phyloP scores from a whole-genome alignment of 176 grass and related monocot species.

The Ensete glaucum region DNA sequence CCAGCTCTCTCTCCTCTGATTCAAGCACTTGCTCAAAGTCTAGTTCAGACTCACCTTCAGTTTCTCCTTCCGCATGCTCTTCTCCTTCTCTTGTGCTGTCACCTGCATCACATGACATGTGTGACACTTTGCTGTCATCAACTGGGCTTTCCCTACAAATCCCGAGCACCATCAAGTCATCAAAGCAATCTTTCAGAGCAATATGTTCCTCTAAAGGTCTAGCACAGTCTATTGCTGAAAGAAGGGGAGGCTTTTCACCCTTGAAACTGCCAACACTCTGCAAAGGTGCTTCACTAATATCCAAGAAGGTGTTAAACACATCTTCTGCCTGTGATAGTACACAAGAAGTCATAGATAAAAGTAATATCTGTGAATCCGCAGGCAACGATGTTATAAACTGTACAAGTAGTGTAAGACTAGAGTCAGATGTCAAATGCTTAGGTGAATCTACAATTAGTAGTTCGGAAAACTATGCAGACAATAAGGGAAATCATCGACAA shows the following conservation, averaged over 20 bases:
- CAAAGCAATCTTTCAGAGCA: constrained; percentile 33
- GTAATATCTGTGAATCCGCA: constrained; percentile 19
- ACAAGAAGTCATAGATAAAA: constrained; percentile 32
- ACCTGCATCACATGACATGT: constrained; percentile 50
- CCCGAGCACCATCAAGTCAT: constrained; percentile 39
- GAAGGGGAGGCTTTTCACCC: constrained; percentile 79
- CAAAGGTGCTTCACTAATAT: constrained; percentile 50
- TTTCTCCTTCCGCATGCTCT: constrained; percentile 71
- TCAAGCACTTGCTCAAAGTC: constrained; percentile 77
- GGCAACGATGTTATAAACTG: neutral
- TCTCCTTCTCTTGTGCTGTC: constrained; percentile 49
- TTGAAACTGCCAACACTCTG: constrained; percentile 64
- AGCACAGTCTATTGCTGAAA: constrained; percentile 74
- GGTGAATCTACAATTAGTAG: constrained; percentile 23
- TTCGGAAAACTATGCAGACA: constrained; percentile 9
- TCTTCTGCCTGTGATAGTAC: constrained; percentile 27
- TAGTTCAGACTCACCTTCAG: constrained; percentile 80
- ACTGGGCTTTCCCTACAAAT: constrained; percentile 57
- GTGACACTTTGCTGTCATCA: constrained; percentile 40
- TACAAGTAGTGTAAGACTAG: constrained; percentile 26
- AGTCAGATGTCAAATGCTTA: constrained; percentile 17
- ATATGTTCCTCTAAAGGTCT: constrained; percentile 36
- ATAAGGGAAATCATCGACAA: neutral
- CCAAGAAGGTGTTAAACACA: constrained; percentile 22
- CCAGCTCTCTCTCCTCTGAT: constrained; percentile 74